Percentiles rank a stretch among this genome's conserved stretches.
Evolutionary conservation across 768 basidiomycete species (phyloP).

Genomic region (Obba rivulosa): DNA sequence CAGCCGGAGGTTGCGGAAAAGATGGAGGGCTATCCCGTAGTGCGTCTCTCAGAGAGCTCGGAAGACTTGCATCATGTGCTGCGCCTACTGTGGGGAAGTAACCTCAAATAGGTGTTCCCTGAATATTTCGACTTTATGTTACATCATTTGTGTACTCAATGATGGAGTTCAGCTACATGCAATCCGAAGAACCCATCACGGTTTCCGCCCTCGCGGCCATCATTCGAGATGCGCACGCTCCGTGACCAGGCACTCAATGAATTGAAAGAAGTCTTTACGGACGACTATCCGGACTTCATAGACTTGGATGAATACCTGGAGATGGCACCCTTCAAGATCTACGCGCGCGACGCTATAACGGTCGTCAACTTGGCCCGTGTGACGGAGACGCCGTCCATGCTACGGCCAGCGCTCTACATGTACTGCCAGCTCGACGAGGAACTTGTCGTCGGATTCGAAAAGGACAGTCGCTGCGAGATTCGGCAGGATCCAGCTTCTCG

Average conservation of each 20-base stretch:
- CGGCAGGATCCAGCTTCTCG: too few relatives aligned
- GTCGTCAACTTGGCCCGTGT: constrained; percentile 16
- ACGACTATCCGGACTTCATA: too few relatives aligned
- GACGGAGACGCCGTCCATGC: constrained; percentile 12
- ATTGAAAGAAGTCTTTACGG: too few relatives aligned
- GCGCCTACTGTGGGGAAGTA: background rate
- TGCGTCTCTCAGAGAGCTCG: background rate
- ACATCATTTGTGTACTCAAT: too few relatives aligned
- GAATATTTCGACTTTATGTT: too few relatives aligned
- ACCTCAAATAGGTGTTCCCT: too few relatives aligned
- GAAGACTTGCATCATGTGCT: constrained; percentile 1
- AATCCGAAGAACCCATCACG: too few relatives aligned
- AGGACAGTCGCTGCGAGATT: too few relatives aligned
- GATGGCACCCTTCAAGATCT: background rate
- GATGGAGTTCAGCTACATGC: too few relatives aligned
- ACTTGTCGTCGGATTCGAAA: background rate
- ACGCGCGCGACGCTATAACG: constrained; percentile 6
- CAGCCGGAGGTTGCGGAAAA: background rate
- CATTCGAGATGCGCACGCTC: constrained; percentile 14
- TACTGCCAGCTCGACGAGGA: constrained; percentile 13
- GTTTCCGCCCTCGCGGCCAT: too few relatives aligned
- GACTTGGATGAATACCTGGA: too few relatives aligned
- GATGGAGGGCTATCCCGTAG: background rate
- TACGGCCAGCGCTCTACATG: constrained; percentile 17
- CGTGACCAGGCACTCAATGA: constrained; percentile 4